phyloP scores from a whole-genome alignment of 1,139 yeast genomes.

The Citeromyces siamensis region DNA sequence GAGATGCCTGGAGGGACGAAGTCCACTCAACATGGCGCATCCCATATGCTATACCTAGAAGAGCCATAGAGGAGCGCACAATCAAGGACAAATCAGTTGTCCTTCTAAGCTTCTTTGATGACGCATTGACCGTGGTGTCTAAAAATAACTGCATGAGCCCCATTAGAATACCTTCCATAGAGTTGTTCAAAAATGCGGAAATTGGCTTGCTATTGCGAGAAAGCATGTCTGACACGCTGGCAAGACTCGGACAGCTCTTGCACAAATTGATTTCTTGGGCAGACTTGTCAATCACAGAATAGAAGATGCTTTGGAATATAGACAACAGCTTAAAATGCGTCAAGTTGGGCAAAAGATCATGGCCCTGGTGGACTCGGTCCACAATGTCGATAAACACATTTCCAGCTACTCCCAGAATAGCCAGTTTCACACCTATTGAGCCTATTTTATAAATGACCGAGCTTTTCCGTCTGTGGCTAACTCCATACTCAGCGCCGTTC shows the following conservation, averaged over 20 bases:
- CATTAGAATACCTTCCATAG: conserved; percentile 47
- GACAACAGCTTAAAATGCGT: conserved; percentile 21
- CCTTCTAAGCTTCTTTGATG: background rate
- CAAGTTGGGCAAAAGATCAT: conserved; percentile 21
- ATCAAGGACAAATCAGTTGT: conserved; percentile 25
- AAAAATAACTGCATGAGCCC: conserved; percentile 53
- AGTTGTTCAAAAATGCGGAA: conserved; percentile 16
- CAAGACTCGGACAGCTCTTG: background rate
- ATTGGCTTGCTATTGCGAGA: background rate
- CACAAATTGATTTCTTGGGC: background rate
- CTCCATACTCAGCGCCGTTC: background rate
- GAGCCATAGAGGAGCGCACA: conserved; percentile 57
- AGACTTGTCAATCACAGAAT: background rate
- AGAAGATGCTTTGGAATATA: conserved; percentile 3
- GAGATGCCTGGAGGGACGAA: conserved; percentile 62
- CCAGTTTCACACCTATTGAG: conserved; percentile 11
- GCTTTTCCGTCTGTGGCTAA: background rate
- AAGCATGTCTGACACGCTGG: background rate
- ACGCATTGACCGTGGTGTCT: conserved; percentile 24
- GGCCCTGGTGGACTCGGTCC: conserved; percentile 29
- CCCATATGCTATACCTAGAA: conserved; percentile 77
- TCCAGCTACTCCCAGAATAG: conserved; percentile 27
- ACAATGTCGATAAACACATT: conserved; percentile 31
- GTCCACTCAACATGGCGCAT: conserved; percentile 74
- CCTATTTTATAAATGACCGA: background rate